Conservation (phyloP, 2,329 filamentous ascomycete genomes). For the Beauveria pseudobassiana region DNA sequence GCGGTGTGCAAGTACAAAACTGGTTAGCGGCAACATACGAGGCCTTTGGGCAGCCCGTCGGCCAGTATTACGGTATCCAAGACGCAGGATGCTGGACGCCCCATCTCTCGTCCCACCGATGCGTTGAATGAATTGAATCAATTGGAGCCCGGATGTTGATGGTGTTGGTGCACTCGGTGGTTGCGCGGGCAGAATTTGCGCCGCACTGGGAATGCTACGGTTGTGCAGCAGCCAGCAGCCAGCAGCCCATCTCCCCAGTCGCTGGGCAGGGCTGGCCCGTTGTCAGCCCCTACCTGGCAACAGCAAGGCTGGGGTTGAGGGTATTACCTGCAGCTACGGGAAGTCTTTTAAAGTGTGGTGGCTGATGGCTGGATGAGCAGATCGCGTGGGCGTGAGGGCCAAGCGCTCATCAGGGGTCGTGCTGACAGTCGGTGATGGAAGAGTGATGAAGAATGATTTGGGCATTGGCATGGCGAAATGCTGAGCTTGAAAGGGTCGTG, state of each 20-base stretch:
- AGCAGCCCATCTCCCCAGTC: too few species aligned
- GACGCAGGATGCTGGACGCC: neutral
- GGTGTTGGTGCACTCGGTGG: neutral
- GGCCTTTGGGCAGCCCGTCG: neutral
- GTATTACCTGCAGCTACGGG: constrained; percentile 2
- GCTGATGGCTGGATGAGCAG: neutral
- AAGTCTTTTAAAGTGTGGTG: neutral
- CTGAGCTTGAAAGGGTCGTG: neutral
- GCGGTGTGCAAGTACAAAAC: constrained; percentile 9
- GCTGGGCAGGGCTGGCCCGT: neutral
- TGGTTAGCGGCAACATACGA: neutral
- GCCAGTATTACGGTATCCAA: neutral
- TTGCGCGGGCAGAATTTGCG: neutral
- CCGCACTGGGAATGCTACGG: neutral
- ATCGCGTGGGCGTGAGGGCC: neutral
- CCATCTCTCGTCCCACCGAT: neutral
- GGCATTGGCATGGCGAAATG: neutral
- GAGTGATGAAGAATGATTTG: neutral
- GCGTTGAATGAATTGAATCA: too few species aligned
- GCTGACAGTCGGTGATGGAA: neutral
- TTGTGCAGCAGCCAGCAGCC: neutral
- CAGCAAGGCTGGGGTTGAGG: neutral
- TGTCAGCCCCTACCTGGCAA: neutral
- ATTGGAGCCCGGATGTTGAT: too few species aligned
- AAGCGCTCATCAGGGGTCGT: neutral